Percentiles rank a stretch among this genome's conserved stretches.
Evolutionary conservation across 805 yeast genomes (phyloP).

Genomic region (Kregervanrija delftensis): DNA sequence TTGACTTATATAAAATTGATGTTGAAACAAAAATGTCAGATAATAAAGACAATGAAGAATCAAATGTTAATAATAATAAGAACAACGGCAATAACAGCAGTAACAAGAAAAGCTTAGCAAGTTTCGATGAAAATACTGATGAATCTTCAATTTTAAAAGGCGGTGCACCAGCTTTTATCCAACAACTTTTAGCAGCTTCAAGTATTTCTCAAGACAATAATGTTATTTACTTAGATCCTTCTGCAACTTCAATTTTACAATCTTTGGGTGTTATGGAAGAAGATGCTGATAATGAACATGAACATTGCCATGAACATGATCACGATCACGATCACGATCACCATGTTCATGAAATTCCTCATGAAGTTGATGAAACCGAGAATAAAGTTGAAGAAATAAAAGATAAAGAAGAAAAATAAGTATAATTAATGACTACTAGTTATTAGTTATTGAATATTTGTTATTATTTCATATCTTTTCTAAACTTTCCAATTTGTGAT

Average conservation of each 20-base stretch:
- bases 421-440: no score
- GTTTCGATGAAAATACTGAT: slow-evolving; percentile 23
- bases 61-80: slow-evolving; percentile 3
- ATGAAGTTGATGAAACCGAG: slow-evolving; percentile 18
- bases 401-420: neutral
- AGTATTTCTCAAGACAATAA: slow-evolving; percentile 55
- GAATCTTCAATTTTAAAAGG: slow-evolving; percentile 25
- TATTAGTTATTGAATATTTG: no score
- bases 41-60: slow-evolving; percentile 20
- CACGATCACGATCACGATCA: neutral
- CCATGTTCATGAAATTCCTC: slow-evolving; percentile 4
- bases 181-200: slow-evolving; percentile 31
- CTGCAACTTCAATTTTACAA: slow-evolving; percentile 58
- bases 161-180: slow-evolving; percentile 25
- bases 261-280: slow-evolving; percentile 35
- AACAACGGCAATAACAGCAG: slow-evolving; percentile 15
- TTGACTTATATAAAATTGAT: slow-evolving; percentile 44
- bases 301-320: slow-evolving; percentile 19
- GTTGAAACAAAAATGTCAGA: slow-evolving; percentile 33
- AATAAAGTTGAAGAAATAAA: slow-evolving; percentile 10
- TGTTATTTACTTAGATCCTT: slow-evolving; percentile 57
- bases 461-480: no score
- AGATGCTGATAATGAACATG: slow-evolving; percentile 24
- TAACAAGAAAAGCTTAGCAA: slow-evolving; percentile 1
- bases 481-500: no score